Percentiles rank a stretch among this genome's conserved stretches.
Conservation (phyloP, 495 filamentous ascomycete genomes). For the Penicillium desertorum region DNA sequence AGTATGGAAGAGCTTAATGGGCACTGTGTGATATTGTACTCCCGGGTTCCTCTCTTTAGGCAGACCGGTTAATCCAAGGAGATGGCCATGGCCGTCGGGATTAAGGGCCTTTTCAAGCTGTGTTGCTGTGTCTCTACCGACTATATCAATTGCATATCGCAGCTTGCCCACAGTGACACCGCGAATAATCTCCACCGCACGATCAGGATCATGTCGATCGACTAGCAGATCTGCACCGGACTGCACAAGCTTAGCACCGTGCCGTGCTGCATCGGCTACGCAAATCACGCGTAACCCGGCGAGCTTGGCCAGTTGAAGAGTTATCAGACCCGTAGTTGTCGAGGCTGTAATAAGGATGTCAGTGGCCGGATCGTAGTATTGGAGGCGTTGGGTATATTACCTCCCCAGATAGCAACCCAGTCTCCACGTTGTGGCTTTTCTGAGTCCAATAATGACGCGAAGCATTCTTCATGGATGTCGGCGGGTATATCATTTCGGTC, state of each 20-base stretch:
- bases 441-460: constrained; percentile 39
- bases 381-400: constrained; percentile 33
- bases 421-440: constrained; percentile 54
- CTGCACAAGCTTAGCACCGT: constrained; percentile 54
- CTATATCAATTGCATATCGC: constrained; percentile 63
- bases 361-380: not conserved
- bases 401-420: constrained; percentile 71
- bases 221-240: constrained; percentile 59
- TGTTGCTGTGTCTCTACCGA: constrained; percentile 57
- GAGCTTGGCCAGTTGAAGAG: constrained; percentile 60
- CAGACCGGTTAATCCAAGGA: constrained; percentile 62
- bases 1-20: constrained; percentile 68
- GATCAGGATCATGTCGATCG: constrained; percentile 57
- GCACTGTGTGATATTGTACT: constrained; percentile 58
- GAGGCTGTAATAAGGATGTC: constrained; percentile 38
- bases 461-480: constrained; percentile 56
- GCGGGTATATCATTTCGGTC: constrained; percentile 41
- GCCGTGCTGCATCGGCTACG: constrained; percentile 60
- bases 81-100: constrained; percentile 44
- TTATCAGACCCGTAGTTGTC: constrained; percentile 59
- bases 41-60: constrained; percentile 51
- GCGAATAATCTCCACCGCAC: constrained; percentile 61
- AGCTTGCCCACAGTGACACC: constrained; percentile 52
- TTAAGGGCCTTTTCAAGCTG: constrained; percentile 49
- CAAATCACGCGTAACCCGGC: constrained; percentile 57